Evolutionary conservation across 2,329 filamentous ascomycete genomes (phyloP).

Genomic region (Nannizziopsis barbatae): DNA sequence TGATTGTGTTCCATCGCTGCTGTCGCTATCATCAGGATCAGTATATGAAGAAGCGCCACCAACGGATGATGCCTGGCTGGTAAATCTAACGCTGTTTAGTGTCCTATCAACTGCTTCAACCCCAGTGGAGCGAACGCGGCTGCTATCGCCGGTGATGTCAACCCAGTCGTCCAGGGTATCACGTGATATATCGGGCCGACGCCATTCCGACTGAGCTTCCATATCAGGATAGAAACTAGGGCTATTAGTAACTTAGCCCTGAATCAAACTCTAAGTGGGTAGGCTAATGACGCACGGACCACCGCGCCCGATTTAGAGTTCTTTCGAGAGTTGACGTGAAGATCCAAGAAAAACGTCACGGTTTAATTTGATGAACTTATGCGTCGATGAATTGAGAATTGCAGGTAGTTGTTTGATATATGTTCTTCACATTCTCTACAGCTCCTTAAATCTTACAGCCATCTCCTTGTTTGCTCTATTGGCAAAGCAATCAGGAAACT

Average conservation of each 20-base stretch:
- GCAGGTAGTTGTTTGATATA: too few relatives aligned
- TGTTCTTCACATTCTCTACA: too few relatives aligned
- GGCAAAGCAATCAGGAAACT: too few relatives aligned
- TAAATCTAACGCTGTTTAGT: too few relatives aligned
- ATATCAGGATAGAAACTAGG: neutral
- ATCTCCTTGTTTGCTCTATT: too few relatives aligned
- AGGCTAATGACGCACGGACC: constrained; percentile 4
- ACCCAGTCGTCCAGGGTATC: neutral
- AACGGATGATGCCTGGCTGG: too few relatives aligned
- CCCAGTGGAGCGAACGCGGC: too few relatives aligned
- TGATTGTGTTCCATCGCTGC: constrained; percentile 5
- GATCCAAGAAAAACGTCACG: neutral
- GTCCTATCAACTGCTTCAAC: too few relatives aligned
- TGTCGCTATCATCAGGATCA: neutral
- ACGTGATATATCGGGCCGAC: neutral
- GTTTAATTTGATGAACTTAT: too few relatives aligned
- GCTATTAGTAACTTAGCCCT: neutral
- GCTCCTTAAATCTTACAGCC: too few relatives aligned
- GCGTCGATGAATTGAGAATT: too few relatives aligned
- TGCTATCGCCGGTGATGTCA: constrained; percentile 7
- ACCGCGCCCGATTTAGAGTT: constrained; percentile 5
- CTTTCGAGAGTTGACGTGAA: neutral
- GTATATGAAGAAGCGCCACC: neutral
- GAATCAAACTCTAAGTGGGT: neutral
- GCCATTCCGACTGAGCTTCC: neutral